Conservation (phyloP, 495 filamentous ascomycete species). For the Clohesyomyces aquaticus region DNA sequence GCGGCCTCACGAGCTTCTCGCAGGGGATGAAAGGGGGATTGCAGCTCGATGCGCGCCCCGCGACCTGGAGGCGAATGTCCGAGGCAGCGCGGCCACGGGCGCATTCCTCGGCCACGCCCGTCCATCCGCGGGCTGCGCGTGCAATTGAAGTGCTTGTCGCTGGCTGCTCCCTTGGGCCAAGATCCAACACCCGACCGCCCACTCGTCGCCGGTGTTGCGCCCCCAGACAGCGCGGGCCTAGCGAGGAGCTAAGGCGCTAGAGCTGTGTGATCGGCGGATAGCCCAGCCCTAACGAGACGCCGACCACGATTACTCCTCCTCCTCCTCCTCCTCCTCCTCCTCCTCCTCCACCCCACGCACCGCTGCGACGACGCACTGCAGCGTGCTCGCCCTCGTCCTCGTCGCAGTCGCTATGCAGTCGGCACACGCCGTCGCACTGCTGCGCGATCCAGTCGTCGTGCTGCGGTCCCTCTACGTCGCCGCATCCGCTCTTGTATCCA, state of each 20-base stretch:
- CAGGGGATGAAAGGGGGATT: neutral
- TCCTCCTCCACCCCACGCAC: neutral
- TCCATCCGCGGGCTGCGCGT: neutral
- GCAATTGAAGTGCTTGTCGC: too few relatives aligned
- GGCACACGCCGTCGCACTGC: constrained; percentile 1
- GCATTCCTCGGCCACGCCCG: neutral
- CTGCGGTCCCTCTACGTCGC: constrained; percentile 39
- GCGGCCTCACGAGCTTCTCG: neutral
- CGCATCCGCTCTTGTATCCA: constrained; percentile 54
- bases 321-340: neutral
- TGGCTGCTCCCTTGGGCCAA: too few relatives aligned
- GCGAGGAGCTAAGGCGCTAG: too few relatives aligned
- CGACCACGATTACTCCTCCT: neutral
- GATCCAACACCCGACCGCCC: too few relatives aligned
- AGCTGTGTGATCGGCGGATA: constrained; percentile 6
- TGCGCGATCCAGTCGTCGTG: constrained; percentile 17
- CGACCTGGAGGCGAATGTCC: too few relatives aligned
- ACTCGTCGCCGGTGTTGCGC: neutral
- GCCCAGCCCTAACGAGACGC: neutral
- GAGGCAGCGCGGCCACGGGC: too few relatives aligned
- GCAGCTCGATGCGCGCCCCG: neutral
- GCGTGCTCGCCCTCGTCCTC: neutral
- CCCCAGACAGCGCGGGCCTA: neutral
- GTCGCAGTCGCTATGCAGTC: neutral
- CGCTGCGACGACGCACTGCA: neutral